Evolutionary conservation across 768 basidiomycete species (phyloP).

Genomic region (Hericium alpestre): DNA sequence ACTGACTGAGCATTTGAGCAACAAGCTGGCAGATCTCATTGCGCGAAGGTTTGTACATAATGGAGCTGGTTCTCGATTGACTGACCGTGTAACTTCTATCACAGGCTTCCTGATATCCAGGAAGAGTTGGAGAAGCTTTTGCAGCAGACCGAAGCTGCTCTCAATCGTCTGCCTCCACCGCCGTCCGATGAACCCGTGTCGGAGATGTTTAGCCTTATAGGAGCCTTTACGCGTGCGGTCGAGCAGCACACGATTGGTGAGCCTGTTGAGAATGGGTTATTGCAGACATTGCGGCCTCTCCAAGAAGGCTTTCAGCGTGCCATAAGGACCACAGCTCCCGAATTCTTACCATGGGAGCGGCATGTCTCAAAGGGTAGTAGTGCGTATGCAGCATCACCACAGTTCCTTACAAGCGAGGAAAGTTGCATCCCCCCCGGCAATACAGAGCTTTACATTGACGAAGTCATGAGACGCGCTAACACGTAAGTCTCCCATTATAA

Average conservation of each 20-base stretch:
- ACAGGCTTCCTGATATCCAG: constrained; percentile 51
- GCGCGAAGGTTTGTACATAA: constrained; percentile 2
- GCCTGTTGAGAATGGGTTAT: constrained; percentile 37
- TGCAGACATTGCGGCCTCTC: constrained; percentile 40
- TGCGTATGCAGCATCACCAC: no score
- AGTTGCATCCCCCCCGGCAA: no score
- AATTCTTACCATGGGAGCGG: constrained; percentile 40
- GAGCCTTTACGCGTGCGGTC: constrained; percentile 34
- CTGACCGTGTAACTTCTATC: not conserved
- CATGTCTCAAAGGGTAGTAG: not conserved
- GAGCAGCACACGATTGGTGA: constrained; percentile 37
- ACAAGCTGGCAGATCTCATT: constrained; percentile 7
- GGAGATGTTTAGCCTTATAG: constrained; percentile 38
- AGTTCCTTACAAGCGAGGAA: no score
- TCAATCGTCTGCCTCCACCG: constrained; percentile 30
- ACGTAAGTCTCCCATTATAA: constrained; percentile 24
- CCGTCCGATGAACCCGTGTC: constrained; percentile 44
- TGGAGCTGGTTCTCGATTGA: not conserved
- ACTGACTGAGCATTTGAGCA: constrained; percentile 3
- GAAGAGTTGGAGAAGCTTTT: constrained; percentile 40
- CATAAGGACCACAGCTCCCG: constrained; percentile 41
- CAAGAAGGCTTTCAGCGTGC: constrained; percentile 34
- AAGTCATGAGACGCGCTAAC: constrained; percentile 33
- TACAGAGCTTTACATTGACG: constrained; percentile 27
- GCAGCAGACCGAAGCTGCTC: constrained; percentile 19